Base-by-base conservation (phyloP, 345 rosid genomes). In the Atalantia buxifolia region DNA sequence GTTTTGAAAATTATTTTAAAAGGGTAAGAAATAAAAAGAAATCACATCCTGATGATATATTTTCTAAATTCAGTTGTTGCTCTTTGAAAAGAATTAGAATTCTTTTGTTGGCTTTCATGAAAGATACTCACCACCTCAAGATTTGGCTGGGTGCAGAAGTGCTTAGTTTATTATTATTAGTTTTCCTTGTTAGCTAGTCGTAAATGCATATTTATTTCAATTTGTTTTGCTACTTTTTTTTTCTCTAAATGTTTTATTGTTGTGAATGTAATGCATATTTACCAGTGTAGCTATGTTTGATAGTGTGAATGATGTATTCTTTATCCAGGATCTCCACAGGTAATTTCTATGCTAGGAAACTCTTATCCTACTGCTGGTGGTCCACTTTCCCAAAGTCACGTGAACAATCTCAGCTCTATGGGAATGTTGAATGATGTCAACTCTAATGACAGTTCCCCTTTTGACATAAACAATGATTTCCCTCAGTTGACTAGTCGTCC, bases 401-500 rank as follows among this genome's bases (percentile, higher is more conserved):
- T 96, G 84, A 94, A 93, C 85, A 97, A 83, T 81, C 85, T 97
- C 66, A 91, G 84, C 81, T 89, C 96, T 38, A 87, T 95, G 94
- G 96, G 98, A 61, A 88, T 95, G 90, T 84, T 97, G 89, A 93
- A 89, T 76, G 94, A 89, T 81, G 88, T 90, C 82, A 92, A 90
- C 80, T 83, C 95, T 59, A 94, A 80, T 70, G 98, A 97, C 74
- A 93, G 84, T 81, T 91, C 98, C 30, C 98, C 98, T 9, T 97
- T 92, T 76, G 97, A 97, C 87, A 97, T 97, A 80, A 94, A 90
- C 79, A 90, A 90, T 77, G 99, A 97, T 80, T 97, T 97, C 76
- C 99, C 99, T 59, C 92, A 87, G 83, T 81, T 97, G 84, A 90
- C 93, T 12, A 97, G 98, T 84, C 97, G 96, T 70, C 98, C 99